A percentile compares a stretch with the other conserved stretches of the same genome.
Conservation (phyloP, 257 asterid genomes). For the Ligustrum vulgare region DNA sequence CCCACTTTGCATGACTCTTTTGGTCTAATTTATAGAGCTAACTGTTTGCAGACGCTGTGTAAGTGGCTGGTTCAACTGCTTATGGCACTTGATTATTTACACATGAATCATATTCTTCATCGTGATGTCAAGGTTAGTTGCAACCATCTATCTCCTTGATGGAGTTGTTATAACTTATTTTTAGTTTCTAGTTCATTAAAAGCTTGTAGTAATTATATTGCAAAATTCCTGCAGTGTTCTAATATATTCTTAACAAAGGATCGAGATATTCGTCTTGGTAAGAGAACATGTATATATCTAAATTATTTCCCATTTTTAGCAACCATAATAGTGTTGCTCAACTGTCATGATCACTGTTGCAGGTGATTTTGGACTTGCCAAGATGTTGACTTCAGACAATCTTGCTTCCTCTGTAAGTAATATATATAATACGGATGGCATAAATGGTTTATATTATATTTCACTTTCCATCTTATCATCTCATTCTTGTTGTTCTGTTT, state of each 20-base stretch:
- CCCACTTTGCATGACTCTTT: not conserved
- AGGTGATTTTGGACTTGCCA: constrained; percentile 99
- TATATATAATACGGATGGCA: constrained; percentile 16
- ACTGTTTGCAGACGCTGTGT: constrained; percentile 67
- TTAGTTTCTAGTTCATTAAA: constrained; percentile 8
- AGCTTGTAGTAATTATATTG: constrained; percentile 16
- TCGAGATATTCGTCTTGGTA: constrained; percentile 88
- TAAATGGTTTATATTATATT: constrained; percentile 10
- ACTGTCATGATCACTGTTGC: constrained; percentile 24
- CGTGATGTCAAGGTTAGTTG: constrained; percentile 84
- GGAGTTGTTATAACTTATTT: constrained; percentile 7
- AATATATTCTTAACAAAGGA: constrained; percentile 85
- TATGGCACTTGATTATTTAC: constrained; percentile 89
- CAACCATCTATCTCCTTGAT: constrained; percentile 22
- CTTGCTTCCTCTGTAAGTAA: constrained; percentile 85
- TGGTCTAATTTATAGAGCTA: constrained; percentile 16
- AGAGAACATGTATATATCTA: constrained; percentile 24
- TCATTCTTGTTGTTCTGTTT: constrained; percentile 21
- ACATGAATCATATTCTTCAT: constrained; percentile 82
- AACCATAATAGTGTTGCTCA: constrained; percentile 27
- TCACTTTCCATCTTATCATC: constrained; percentile 19
- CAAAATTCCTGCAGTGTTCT: constrained; percentile 70
- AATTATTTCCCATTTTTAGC: constrained; percentile 11
- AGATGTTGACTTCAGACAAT: constrained; percentile 77
- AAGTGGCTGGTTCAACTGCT: constrained; percentile 94